Evolutionary conservation across 2,329 filamentous ascomycete genomes (phyloP).

Genomic region (Knufia fluminis): DNA sequence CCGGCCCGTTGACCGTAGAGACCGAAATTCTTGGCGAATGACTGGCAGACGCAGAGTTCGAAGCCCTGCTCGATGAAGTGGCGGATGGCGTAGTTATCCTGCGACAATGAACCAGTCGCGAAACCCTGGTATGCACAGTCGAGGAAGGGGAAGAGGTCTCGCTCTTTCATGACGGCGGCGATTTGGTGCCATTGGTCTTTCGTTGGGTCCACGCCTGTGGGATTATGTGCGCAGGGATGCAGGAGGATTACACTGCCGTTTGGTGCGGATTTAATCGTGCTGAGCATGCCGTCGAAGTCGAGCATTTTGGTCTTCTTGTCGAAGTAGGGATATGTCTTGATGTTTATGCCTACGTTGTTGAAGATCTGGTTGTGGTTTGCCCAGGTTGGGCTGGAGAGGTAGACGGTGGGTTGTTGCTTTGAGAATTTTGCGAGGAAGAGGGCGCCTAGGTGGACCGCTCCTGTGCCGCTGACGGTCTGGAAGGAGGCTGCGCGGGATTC

Average conservation of each 20-base stretch:
- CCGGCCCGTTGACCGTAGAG: slow-evolving; percentile 94
- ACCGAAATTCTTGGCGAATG: slow-evolving; percentile 60
- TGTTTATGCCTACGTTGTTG: slow-evolving; percentile 69
- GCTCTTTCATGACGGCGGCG: slow-evolving; percentile 63
- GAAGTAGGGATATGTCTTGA: slow-evolving; percentile 90
- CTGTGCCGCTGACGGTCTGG: slow-evolving; percentile 95
- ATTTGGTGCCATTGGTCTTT: slow-evolving; percentile 91
- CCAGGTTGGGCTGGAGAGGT: slow-evolving; percentile 94
- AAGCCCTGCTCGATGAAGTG: slow-evolving; percentile 94
- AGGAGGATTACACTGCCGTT: slow-evolving; percentile 78
- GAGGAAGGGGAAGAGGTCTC: slow-evolving; percentile 94
- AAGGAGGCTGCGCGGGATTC: slow-evolving; percentile 76
- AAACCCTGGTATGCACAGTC: slow-evolving; percentile 98
- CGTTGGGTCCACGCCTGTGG: slow-evolving; percentile 91
- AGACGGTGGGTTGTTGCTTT: slow-evolving; percentile 59
- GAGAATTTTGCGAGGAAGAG: slow-evolving; percentile 88
- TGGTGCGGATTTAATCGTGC: slow-evolving; percentile 59
- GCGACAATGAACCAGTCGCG: slow-evolving; percentile 76
- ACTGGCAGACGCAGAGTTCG: slow-evolving; percentile 50
- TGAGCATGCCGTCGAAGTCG: slow-evolving; percentile 82
- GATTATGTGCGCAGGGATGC: slow-evolving; percentile 96
- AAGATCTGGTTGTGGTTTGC: slow-evolving; percentile 99
- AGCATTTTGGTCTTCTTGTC: slow-evolving; percentile 78
- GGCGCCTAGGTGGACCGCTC: slow-evolving; percentile 84
- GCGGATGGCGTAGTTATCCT: slow-evolving; percentile 84